Conservation (phyloP, 2,329 filamentous ascomycete species). For the Coniochaeta pulveracea region DNA sequence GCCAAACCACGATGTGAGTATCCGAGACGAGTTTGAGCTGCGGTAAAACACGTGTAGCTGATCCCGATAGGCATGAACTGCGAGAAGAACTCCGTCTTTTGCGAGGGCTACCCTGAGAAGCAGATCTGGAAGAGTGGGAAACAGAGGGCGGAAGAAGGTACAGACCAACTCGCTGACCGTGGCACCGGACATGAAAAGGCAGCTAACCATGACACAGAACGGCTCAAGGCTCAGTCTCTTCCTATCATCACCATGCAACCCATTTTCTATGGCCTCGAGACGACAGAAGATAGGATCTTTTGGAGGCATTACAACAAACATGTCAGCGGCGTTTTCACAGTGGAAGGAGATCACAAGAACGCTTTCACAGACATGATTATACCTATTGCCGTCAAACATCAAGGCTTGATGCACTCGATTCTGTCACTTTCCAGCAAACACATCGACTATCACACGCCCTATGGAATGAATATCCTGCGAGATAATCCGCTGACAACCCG, state of each 20-base stretch:
- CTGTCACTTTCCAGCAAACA: conserved; percentile 76
- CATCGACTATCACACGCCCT: conserved; percentile 47
- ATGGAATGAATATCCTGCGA: conserved; percentile 39
- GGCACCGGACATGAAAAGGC: conserved; percentile 8
- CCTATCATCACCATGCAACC: conserved; percentile 47
- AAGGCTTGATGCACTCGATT: conserved; percentile 83
- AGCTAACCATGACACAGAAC: conserved; percentile 25
- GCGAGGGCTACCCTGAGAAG: conserved; percentile 81
- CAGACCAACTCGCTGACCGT: conserved; percentile 9
- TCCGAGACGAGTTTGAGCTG: no score
- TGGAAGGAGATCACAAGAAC: conserved; percentile 71
- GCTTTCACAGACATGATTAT: conserved; percentile 78
- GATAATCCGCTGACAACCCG: conserved; percentile 35
- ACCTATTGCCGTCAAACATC: conserved; percentile 68
- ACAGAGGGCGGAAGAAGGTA: conserved; percentile 61
- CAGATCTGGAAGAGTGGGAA: conserved; percentile 80
- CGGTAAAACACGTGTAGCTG: no score
- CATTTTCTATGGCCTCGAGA: conserved; percentile 74
- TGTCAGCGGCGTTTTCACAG: conserved; percentile 69
- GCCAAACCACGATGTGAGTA: conserved; percentile 53
- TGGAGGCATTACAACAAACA: conserved; percentile 74
- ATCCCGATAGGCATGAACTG: conserved; percentile 76
- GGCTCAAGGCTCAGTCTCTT: conserved; percentile 33
- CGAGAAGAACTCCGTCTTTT: conserved; percentile 86
- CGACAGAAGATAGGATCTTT: conserved; percentile 65